Percentiles rank a stretch among this genome's conserved stretches.
These are phyloP conservation scores for Vanrija sp. DNA, from an alignment of 1,284 basidiomycete species.

Conservation along the genomic window DNA sequence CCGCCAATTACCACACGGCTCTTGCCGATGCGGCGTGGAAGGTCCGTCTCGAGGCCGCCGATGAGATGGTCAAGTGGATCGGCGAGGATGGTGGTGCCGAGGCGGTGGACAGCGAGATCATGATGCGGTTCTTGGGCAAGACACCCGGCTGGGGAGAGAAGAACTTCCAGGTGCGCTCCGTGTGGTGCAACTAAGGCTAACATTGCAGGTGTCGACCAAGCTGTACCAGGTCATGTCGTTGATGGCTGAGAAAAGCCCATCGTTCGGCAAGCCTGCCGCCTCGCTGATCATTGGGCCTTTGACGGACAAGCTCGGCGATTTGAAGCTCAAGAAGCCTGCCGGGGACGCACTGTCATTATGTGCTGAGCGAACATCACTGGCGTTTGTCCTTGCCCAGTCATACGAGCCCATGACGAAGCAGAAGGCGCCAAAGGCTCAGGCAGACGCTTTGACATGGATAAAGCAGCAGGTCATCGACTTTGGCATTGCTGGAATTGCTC, in stretches of 20 bases:
- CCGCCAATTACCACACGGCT: conserved; percentile 65
- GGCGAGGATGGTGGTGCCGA: conserved; percentile 59
- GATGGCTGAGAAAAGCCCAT: conserved; percentile 73
- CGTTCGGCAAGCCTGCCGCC: conserved; percentile 80
- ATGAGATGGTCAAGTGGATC: conserved; percentile 81
- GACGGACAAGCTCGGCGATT: conserved; percentile 91
- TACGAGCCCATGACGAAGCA: conserved; percentile 89
- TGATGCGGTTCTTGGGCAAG: conserved; percentile 86
- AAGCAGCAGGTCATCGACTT: conserved; percentile 87
- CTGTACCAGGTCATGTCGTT: conserved; percentile 70
- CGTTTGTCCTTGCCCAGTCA: conserved; percentile 88
- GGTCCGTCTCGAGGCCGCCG: conserved; percentile 76
- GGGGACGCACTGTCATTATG: conserved; percentile 78
- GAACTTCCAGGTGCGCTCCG: conserved; percentile 80
- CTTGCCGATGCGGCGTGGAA: conserved; percentile 92
- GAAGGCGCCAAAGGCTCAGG: conserved; percentile 95
- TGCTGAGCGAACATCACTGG: conserved; percentile 88
- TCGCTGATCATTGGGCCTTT: conserved; percentile 81
- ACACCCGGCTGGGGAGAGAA: conserved; percentile 93
- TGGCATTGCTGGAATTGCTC: conserved; percentile 79
- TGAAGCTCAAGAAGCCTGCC: conserved; percentile 96
- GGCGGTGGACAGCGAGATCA: conserved; percentile 77
- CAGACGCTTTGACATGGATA: conserved; percentile 87
- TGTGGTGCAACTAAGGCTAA: background rate
- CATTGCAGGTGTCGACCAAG: conserved; percentile 73